phyloP scores from a whole-genome alignment of 257 asterid genomes.

The Cynanchum wilfordii region DNA sequence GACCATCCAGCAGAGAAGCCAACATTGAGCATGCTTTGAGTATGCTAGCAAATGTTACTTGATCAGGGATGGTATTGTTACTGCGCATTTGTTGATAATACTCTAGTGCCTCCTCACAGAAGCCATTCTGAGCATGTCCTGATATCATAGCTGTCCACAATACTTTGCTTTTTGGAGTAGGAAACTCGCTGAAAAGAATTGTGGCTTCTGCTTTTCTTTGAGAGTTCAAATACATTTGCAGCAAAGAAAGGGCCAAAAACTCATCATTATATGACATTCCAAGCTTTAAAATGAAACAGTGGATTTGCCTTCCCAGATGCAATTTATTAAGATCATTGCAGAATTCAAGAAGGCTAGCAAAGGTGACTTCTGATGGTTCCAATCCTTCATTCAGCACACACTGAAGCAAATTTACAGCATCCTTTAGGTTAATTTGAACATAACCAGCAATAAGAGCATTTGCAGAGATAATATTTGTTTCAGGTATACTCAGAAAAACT shows the following conservation, averaged over 20 bases:
- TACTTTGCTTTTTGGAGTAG: slow-evolving; percentile 59
- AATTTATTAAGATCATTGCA: slow-evolving; percentile 32
- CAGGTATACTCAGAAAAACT: slow-evolving; percentile 60
- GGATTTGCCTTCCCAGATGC: slow-evolving; percentile 63
- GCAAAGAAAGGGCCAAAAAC: slow-evolving; percentile 63
- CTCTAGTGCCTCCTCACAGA: slow-evolving; percentile 46
- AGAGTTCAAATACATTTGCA: slow-evolving; percentile 67
- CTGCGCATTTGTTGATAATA: slow-evolving; percentile 68
- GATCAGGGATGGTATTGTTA: slow-evolving; percentile 62
- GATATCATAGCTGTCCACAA: slow-evolving; percentile 92
- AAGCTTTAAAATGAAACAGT: slow-evolving; percentile 53
- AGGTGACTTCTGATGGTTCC: slow-evolving; percentile 79
- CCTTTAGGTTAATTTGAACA: slow-evolving; percentile 36
- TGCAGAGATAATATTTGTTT: slow-evolving; percentile 48
- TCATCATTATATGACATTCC: slow-evolving; percentile 60
- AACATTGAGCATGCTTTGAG: slow-evolving; percentile 65
- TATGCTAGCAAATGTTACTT: slow-evolving; percentile 81
- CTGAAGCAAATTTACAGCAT: slow-evolving; percentile 44
- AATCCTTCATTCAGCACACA: slow-evolving; percentile 51
- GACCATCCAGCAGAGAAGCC: slow-evolving; percentile 67
- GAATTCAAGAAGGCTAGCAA: slow-evolving; percentile 72
- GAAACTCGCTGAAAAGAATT: slow-evolving; percentile 68
- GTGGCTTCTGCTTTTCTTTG: slow-evolving; percentile 40
- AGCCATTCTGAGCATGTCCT: slow-evolving; percentile 45
- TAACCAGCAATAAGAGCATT: slow-evolving; percentile 79